Evolutionary conservation across 495 filamentous ascomycete species (phyloP).

Genomic region (Melanomma pulvis-pyrius): DNA sequence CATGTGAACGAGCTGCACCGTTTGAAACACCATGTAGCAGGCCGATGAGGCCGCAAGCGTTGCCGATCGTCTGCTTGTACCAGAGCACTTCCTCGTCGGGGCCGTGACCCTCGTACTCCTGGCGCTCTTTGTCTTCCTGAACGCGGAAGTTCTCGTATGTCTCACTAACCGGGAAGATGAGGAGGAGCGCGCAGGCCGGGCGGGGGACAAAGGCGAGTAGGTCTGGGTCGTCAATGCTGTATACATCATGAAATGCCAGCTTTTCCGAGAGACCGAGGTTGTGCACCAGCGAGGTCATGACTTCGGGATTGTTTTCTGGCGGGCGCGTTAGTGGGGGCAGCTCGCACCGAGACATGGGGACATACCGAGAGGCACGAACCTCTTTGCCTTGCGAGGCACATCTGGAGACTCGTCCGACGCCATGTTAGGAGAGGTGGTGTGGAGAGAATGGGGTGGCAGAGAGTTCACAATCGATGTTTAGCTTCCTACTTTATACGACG

Average conservation of each 20-base stretch:
- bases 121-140: conserved; percentile 44
- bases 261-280: conserved; percentile 56
- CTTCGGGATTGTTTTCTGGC: conserved; percentile 66
- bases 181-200: conserved; percentile 60
- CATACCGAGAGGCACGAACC: conserved; percentile 41
- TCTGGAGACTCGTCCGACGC: conserved; percentile 23
- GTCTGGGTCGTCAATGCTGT: conserved; percentile 58
- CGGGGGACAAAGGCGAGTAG: conserved; percentile 60
- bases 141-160: conserved; percentile 54
- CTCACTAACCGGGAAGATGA: conserved; percentile 55
- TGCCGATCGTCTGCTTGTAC: conserved; percentile 68
- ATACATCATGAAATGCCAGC: conserved; percentile 63
- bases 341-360: neutral
- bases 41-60: conserved; percentile 67
- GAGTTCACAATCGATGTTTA: neutral
- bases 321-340: conserved; percentile 10
- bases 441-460: neutral
- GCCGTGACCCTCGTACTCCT: conserved; percentile 56
- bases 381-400: conserved; percentile 24
- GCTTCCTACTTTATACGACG: neutral
- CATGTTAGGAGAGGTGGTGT: conserved; percentile 9
- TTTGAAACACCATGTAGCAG: conserved; percentile 63
- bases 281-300: conserved; percentile 56
- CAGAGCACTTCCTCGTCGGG: conserved; percentile 59
- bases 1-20: conserved; percentile 49